Evolutionary conservation across 805 yeast species (phyloP).

Genomic region (Zygosaccharomyces kombuchaensis): DNA sequence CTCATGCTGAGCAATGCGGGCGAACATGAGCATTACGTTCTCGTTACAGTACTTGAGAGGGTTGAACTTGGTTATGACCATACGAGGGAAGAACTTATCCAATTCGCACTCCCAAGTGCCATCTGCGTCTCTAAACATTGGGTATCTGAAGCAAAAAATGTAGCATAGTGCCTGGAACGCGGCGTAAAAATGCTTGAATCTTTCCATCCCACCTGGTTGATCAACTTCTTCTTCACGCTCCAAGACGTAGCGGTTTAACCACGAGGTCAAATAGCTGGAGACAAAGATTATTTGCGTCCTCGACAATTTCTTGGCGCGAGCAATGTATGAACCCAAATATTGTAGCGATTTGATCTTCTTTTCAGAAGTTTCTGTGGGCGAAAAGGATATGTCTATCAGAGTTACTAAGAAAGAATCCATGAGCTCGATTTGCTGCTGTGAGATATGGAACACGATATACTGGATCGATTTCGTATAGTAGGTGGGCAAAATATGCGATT

Average conservation of each 20-base stretch:
- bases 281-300: constrained; percentile 75
- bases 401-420: constrained; percentile 80
- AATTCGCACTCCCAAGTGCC: constrained; percentile 71
- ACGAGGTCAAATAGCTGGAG: constrained; percentile 72
- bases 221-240: constrained; percentile 84
- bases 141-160: constrained; percentile 85
- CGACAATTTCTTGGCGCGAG: constrained; percentile 73
- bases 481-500: constrained; percentile 81
- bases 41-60: constrained; percentile 92
- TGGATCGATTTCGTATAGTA: constrained; percentile 88
- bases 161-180: constrained; percentile 86
- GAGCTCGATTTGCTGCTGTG: constrained; percentile 77
- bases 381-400: constrained; percentile 77
- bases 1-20: constrained; percentile 83
- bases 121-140: constrained; percentile 44
- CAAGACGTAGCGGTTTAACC: constrained; percentile 75
- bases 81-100: constrained; percentile 82
- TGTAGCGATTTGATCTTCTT: constrained; percentile 86
- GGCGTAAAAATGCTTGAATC: constrained; percentile 84
- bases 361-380: constrained; percentile 61
- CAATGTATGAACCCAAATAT: constrained; percentile 83
- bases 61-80: constrained; percentile 82
- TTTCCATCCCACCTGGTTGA: constrained; percentile 72
- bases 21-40: constrained; percentile 89
- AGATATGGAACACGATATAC: constrained; percentile 71